These are phyloP conservation scores for Diplodia intermedia DNA, from an alignment of 2,329 filamentous ascomycete species.

Conservation along the genomic window DNA sequence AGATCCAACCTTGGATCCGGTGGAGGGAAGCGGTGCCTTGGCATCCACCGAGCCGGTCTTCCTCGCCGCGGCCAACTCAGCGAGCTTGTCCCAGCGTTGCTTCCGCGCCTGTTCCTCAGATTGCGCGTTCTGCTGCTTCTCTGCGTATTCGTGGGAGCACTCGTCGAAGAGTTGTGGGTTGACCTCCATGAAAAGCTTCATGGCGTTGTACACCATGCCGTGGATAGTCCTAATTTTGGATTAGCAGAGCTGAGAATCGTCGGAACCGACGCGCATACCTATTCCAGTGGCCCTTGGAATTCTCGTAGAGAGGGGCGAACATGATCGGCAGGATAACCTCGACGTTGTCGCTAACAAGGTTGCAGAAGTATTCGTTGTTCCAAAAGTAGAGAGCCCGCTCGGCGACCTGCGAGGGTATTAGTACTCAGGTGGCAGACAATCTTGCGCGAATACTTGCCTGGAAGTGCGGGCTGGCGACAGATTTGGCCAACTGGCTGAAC, in stretches of 20 bases:
- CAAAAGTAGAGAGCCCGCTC: constrained; percentile 98
- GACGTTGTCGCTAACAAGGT: constrained; percentile 97
- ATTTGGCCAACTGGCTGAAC: constrained; percentile 97
- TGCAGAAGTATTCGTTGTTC: constrained; percentile 99
- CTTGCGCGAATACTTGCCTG: constrained; percentile 61
- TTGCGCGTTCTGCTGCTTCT: constrained; percentile 91
- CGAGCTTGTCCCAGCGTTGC: constrained; percentile 86
- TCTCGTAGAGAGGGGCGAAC: constrained; percentile 98
- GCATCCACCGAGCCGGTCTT: constrained; percentile 55
- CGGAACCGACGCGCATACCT: constrained; percentile 64
- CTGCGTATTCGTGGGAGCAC: constrained; percentile 97
- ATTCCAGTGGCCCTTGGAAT: constrained; percentile 99
- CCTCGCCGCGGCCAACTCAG: constrained; percentile 77
- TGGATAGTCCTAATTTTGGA: constrained; percentile 79
- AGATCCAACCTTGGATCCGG: constrained; percentile 46
- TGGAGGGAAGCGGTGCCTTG: constrained; percentile 36
- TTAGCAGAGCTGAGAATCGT: constrained; percentile 42
- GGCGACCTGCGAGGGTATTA: constrained; percentile 67
- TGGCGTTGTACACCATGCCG: constrained; percentile 99
- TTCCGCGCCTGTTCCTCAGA: constrained; percentile 81
- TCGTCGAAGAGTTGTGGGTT: constrained; percentile 98
- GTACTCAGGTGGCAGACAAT: constrained; percentile 32
- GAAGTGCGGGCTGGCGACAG: constrained; percentile 97
- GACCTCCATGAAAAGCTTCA: constrained; percentile 99
- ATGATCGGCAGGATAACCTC: constrained; percentile 98